A percentile compares a stretch with the other conserved stretches of the same genome.
Conservation (phyloP, 2,329 filamentous ascomycete species). For the Neonectria neomacrospora region DNA sequence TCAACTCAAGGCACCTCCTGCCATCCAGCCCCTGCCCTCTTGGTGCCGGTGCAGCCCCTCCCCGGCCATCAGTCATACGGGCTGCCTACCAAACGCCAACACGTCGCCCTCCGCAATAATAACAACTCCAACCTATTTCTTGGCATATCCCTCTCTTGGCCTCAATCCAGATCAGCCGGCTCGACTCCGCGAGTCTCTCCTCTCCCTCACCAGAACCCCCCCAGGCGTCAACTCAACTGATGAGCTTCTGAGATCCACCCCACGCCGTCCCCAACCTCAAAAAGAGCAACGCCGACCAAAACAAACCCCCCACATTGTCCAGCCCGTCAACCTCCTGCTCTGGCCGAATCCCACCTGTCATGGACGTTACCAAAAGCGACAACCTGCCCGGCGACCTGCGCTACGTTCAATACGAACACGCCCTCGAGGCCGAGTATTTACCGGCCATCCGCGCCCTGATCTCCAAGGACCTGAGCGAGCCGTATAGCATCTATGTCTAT, state of each 20-base stretch:
- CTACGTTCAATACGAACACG: constrained; percentile 72
- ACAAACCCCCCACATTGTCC: not conserved
- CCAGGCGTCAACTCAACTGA: constrained; percentile 10
- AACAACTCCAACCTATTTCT: not conserved
- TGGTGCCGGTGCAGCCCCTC: not conserved
- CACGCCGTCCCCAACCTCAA: constrained; percentile 28
- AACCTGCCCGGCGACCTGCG: constrained; percentile 60
- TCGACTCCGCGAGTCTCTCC: not conserved
- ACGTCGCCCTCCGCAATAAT: not conserved
- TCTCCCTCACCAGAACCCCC: constrained; percentile 6
- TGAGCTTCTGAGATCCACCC: constrained; percentile 24
- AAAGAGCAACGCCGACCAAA: constrained; percentile 17
- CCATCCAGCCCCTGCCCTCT: not conserved
- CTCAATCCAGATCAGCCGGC: not conserved
- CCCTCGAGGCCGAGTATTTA: constrained; percentile 73
- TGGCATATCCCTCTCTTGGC: too few species aligned
- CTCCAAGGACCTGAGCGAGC: constrained; percentile 95
- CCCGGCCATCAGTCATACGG: constrained; percentile 3
- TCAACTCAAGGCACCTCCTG: not conserved
- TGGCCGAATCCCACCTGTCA: constrained; percentile 34
- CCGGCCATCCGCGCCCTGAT: constrained; percentile 92
- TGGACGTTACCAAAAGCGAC: constrained; percentile 49
- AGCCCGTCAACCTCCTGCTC: constrained; percentile 15
- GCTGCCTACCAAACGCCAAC: not conserved
- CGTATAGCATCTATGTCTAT: constrained; percentile 99